Conservation (phyloP, 352 stramenopile genomes). For the Poterioochromonas sp. region DNA sequence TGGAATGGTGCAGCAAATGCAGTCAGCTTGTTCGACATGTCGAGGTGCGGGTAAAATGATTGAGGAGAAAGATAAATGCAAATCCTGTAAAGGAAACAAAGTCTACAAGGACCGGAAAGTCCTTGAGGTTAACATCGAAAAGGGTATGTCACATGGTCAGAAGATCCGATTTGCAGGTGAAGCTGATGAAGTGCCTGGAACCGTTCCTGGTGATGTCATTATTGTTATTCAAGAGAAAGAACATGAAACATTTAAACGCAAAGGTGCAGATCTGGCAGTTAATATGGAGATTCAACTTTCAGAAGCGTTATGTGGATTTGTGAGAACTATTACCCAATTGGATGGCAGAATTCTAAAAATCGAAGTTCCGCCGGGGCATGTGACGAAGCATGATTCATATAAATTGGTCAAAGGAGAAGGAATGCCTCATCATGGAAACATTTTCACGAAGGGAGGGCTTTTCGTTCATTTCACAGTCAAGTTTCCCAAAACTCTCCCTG, state of each 20-base stretch:
- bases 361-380: slow-evolving; percentile 38
- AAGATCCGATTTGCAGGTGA: slow-evolving; percentile 94
- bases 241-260: slow-evolving; percentile 85
- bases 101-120: slow-evolving; percentile 92
- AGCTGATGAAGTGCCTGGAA: slow-evolving; percentile 78
- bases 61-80: slow-evolving; percentile 82
- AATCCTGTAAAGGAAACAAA: slow-evolving; percentile 81
- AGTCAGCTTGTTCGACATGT: slow-evolving; percentile 83
- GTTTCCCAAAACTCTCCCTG: slow-evolving; percentile 74
- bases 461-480: slow-evolving; percentile 94
- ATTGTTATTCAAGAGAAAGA: slow-evolving; percentile 97
- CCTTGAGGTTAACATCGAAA: slow-evolving; percentile 94
- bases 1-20: slow-evolving; percentile 96
- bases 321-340: slow-evolving; percentile 51
- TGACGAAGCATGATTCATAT: slow-evolving; percentile 32
- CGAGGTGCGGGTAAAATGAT: slow-evolving; percentile 83
- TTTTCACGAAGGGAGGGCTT: slow-evolving; percentile 93
- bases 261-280: slow-evolving; percentile 90
- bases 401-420: slow-evolving; percentile 77
- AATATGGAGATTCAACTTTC: slow-evolving; percentile 87
- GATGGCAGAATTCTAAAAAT: slow-evolving; percentile 57
- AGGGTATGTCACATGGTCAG: slow-evolving; percentile 91
- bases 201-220: slow-evolving; percentile 88
- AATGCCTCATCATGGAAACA: slow-evolving; percentile 94
- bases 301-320: slow-evolving; percentile 79